phyloP scores from a whole-genome alignment of 495 filamentous ascomycete species.

The Penicillium goetzii region DNA sequence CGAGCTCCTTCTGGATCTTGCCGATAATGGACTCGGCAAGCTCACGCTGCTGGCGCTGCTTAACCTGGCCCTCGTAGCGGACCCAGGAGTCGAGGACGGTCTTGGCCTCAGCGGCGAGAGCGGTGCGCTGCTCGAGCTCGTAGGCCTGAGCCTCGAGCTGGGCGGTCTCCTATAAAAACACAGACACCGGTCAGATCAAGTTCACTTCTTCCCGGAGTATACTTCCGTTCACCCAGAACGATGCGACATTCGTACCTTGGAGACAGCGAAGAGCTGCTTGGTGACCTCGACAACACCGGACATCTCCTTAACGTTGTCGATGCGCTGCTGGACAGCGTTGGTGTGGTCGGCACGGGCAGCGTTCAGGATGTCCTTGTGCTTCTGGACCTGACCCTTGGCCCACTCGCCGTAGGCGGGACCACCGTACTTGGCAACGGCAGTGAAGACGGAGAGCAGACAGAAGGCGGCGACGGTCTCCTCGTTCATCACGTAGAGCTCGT shows the following conservation, averaged over 20 bases:
- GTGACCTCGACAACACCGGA: slow-evolving; percentile 92
- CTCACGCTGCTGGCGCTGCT: slow-evolving; percentile 96
- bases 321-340: slow-evolving; percentile 88
- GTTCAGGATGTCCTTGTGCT: slow-evolving; percentile 92
- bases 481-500: slow-evolving; percentile 99
- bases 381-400: slow-evolving; percentile 82
- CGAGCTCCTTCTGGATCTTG: slow-evolving; percentile 97
- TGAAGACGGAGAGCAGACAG: slow-evolving; percentile 87
- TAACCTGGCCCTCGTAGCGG: slow-evolving; percentile 96
- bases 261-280: slow-evolving; percentile 95
- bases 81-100: slow-evolving; percentile 96
- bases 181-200: slow-evolving; percentile 17
- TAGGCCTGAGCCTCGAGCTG: slow-evolving; percentile 92
- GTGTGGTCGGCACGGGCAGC: slow-evolving; percentile 92
- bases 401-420: slow-evolving; percentile 91
- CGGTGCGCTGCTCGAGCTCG: slow-evolving; percentile 94
- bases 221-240: neutral
- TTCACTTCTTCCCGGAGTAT: neutral
- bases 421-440: slow-evolving; percentile 83
- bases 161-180: slow-evolving; percentile 79
- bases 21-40: slow-evolving; percentile 87
- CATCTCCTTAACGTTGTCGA: slow-evolving; percentile 91
- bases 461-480: slow-evolving; percentile 94
- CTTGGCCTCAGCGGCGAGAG: slow-evolving; percentile 90
- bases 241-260: slow-evolving; percentile 66